Conservation (phyloP, 495 filamentous ascomycete genomes). For the Gamarada debralockiae region DNA sequence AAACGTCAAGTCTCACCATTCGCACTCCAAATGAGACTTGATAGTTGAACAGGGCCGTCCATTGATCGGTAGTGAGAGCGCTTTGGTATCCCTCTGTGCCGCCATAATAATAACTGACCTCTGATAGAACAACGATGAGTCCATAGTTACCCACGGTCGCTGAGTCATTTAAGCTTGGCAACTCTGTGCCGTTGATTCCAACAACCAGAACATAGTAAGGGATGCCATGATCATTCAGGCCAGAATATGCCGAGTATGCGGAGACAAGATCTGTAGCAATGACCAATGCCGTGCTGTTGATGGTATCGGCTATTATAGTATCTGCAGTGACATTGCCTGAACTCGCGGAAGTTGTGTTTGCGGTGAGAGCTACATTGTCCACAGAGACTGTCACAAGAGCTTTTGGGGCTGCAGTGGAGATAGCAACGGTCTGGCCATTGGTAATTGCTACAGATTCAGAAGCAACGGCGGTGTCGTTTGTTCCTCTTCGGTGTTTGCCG, state of each 20-base stretch:
- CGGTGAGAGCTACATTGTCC: background rate
- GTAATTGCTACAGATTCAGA: too few relatives aligned
- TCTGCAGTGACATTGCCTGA: background rate
- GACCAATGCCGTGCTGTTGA: conserved; percentile 48
- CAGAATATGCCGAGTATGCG: conserved; percentile 42
- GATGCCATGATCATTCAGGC: conserved; percentile 58
- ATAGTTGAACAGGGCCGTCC: conserved; percentile 53
- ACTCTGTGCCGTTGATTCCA: conserved; percentile 42
- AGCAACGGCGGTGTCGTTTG: too few relatives aligned
- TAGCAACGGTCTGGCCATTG: too few relatives aligned
- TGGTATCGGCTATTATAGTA: background rate
- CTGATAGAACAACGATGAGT: conserved; percentile 52
- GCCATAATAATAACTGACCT: conserved; percentile 53
- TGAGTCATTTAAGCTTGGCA: conserved; percentile 46
- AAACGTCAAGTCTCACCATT: conserved; percentile 60
- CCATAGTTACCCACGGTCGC: conserved; percentile 48
- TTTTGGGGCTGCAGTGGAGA: too few relatives aligned
- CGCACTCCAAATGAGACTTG: conserved; percentile 53
- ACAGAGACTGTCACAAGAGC: conserved; percentile 1
- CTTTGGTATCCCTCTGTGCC: conserved; percentile 38
- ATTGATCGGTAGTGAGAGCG: conserved; percentile 53
- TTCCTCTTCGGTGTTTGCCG: too few relatives aligned
- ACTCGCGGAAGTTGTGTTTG: conserved; percentile 4
- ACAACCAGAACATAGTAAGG: conserved; percentile 53
- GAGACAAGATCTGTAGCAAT: conserved; percentile 48